Percentiles rank a stretch among this genome's conserved stretches.
These are phyloP conservation scores for Fusarium agapanthi DNA, from an alignment of 2,329 filamentous ascomycete species.

Conservation along the genomic window DNA sequence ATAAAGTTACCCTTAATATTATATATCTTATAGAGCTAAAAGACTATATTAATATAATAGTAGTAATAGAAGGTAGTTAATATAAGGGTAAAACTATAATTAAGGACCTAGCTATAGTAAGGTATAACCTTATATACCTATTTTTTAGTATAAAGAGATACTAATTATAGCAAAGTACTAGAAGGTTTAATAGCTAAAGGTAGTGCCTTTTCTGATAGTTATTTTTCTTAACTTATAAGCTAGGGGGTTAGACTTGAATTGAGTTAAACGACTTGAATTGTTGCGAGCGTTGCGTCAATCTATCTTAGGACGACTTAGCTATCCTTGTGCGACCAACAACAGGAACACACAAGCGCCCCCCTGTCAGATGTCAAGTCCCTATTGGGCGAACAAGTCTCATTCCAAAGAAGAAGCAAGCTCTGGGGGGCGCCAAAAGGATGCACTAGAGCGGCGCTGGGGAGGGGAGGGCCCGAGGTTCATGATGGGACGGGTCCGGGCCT, in stretches of 20 bases:
- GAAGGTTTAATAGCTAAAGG: too few species aligned
- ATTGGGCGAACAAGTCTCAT: constrained; percentile 25
- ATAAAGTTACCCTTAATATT: too few species aligned
- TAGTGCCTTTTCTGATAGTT: rapidly evolving
- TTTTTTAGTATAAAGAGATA: too few species aligned
- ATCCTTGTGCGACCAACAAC: constrained; percentile 33
- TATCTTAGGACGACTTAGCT: constrained; percentile 12
- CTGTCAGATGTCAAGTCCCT: constrained; percentile 5
- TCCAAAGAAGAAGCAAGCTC: constrained; percentile 4
- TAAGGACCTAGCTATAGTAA: too few species aligned
- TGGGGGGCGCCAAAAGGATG: constrained; percentile 6
- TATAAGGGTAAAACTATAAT: too few species aligned
- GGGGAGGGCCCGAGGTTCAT: constrained; percentile 26
- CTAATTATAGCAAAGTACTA: too few species aligned
- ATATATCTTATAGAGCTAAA: too few species aligned
- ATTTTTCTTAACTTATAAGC: too few species aligned
- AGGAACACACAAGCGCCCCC: constrained; percentile 32
- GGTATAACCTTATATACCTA: too few species aligned
- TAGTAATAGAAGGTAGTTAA: too few species aligned
- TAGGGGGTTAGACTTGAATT: too few species aligned
- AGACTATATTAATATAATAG: too few species aligned
- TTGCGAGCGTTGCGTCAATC: background rate
- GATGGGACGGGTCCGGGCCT: constrained; percentile 2
- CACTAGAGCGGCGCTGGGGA: constrained; percentile 20
- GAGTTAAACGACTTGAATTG: rapidly evolving